Evolutionary conservation across 2,329 filamentous ascomycete species (phyloP).

Genomic region (Paraconiothyrium brasiliense): DNA sequence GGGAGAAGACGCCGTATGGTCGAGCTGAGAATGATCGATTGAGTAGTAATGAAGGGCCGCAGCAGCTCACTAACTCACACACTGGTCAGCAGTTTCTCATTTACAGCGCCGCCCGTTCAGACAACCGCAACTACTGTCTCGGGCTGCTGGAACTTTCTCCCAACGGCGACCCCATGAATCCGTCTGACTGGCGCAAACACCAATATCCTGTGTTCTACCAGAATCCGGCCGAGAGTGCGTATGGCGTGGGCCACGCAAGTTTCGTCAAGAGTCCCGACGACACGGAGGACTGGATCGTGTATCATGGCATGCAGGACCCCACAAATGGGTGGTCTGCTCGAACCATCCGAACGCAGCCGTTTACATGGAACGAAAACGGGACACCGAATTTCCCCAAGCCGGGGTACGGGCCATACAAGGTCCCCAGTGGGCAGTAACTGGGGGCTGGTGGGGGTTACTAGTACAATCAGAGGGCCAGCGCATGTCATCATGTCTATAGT

Average conservation of each 20-base stretch:
- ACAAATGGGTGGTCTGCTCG: slow-evolving; percentile 58
- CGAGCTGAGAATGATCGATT: slow-evolving; percentile 58
- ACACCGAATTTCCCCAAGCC: slow-evolving; percentile 59
- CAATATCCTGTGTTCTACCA: slow-evolving; percentile 60
- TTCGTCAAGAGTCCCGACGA: slow-evolving; percentile 60
- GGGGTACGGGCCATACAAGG: slow-evolving; percentile 58
- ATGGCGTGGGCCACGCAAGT: slow-evolving; percentile 62
- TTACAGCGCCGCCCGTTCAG: slow-evolving; percentile 60
- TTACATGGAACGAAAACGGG: slow-evolving; percentile 59
- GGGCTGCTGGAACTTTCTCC: slow-evolving; percentile 58
- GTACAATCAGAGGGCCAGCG: not conserved
- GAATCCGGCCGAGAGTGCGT: slow-evolving; percentile 55
- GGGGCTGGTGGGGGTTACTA: not conserved
- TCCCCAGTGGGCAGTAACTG: slow-evolving; percentile 41
- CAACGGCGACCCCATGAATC: slow-evolving; percentile 60
- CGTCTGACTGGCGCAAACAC: slow-evolving; percentile 59
- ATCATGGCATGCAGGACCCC: slow-evolving; percentile 62
- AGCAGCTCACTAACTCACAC: slow-evolving; percentile 59
- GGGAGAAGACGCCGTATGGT: slow-evolving; percentile 63
- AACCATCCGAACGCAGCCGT: slow-evolving; percentile 60
- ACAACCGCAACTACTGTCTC: slow-evolving; percentile 64
- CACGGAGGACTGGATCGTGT: slow-evolving; percentile 62
- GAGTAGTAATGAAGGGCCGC: slow-evolving; percentile 60
- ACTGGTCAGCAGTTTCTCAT: slow-evolving; percentile 61
- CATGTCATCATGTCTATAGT: not conserved